Percentiles rank a stretch among this genome's conserved stretches.
These are phyloP conservation scores for Physcomitrium patens DNA, from an alignment of 225 moss, liverwort and hornwort species.

Conservation along the genomic window DNA sequence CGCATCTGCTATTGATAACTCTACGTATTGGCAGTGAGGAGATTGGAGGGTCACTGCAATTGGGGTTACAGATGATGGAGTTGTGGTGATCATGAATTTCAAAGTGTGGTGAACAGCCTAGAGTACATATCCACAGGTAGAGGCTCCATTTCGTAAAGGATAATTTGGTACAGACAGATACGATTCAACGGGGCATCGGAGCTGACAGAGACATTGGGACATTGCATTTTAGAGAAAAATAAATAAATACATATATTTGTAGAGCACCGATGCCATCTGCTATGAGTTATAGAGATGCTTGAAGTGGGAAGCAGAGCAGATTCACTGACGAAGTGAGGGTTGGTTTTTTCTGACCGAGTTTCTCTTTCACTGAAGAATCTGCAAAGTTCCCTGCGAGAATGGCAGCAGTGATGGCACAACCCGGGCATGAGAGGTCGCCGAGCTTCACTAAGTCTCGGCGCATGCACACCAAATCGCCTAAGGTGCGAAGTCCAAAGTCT, in stretches of 20 bases:
- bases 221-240: too few species aligned
- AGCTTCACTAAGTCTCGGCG: constrained; percentile 30
- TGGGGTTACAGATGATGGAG: constrained; percentile 3
- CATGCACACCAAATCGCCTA: constrained; percentile 15
- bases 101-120: constrained; percentile 15
- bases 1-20: too few species aligned
- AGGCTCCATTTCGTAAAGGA: too few species aligned
- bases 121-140: background rate
- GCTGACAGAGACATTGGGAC: too few species aligned
- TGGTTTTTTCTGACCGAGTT: too few species aligned
- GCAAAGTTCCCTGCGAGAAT: constrained; percentile 1
- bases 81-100: constrained; percentile 16
- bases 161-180: too few species aligned
- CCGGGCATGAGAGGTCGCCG: constrained; percentile 24
- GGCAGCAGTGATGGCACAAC: constrained; percentile 21
- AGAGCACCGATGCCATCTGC: background rate
- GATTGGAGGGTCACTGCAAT: background rate
- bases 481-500: constrained; percentile 35
- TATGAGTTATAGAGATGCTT: background rate
- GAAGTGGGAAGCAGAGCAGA: background rate
- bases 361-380: background rate
- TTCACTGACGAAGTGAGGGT: background rate
- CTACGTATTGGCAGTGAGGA: too few species aligned
- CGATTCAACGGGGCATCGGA: too few species aligned
- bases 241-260: too few species aligned